Base-by-base conservation (phyloP, 139 green algal genomes). In the Edaphochlamys debaryana region DNA sequence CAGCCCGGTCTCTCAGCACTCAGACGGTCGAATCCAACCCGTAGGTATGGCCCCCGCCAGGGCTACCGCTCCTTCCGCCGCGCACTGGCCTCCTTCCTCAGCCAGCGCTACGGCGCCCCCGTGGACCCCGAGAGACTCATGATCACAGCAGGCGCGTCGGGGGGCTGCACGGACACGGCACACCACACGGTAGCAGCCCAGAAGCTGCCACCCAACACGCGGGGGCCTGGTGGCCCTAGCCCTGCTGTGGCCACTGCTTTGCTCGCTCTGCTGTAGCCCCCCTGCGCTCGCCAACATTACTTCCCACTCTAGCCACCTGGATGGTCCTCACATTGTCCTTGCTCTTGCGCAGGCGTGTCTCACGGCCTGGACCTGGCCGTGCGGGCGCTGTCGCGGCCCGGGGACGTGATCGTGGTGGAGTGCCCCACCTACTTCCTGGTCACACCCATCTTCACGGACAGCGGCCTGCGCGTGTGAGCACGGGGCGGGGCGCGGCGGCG, bases 381-480 rank as follows among this genome's bases (percentile, higher is more conserved):
- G 23, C 34, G 80, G 0, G 54, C 37, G 11, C 76, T 91, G 63
- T 40, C 85, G 9, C 56, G 27, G 8, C 88, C 88, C 0, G 88
- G 88, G 37, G 80, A 91, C 38, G 37, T 41, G 0, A 63, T 91
- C 2, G 45, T 88, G n/a, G 85, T 88, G 63, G 88, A 91, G 80
- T 40, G 37, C 19, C 88, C 88, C 54, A 91, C 88, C 6, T 91
- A 91, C 84, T 91, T 89, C 77, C 80, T 91, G n/a, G 84, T 81
- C 9, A 66, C 71, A 17, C 67, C 52, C 63, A 85, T 90, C 32
- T 79, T 87, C n/a, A 32, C 48, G 27, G 56, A 82, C 50, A 48
- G 73, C 45, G 62, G 66, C 60, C 50, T 86, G 32, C 37, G n/a
- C 3, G 54, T 67, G 17, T 13, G 11, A 54, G 45, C 32, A n/a